Evolutionary conservation across 805 yeast species (phyloP).

Genomic region (Trichomonascus vanleenenianus): DNA sequence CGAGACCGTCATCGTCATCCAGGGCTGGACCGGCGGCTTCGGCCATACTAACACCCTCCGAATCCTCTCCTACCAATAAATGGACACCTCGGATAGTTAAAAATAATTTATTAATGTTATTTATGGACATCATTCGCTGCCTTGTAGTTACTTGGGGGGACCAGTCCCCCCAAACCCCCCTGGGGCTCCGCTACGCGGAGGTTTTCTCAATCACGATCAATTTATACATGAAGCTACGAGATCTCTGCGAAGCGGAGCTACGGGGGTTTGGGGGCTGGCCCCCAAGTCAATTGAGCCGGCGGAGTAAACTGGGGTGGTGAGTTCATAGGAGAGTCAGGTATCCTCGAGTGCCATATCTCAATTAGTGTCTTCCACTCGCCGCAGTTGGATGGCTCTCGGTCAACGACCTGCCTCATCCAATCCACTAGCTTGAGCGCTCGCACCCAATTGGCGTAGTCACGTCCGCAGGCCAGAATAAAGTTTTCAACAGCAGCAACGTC

Average conservation of each 20-base stretch:
- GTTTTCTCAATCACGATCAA: too few relatives aligned
- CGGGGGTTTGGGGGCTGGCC: too few relatives aligned
- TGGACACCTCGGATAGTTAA: neutral
- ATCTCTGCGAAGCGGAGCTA: too few relatives aligned
- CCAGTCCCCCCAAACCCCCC: too few relatives aligned
- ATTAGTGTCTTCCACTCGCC: neutral
- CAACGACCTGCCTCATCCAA: constrained; percentile 12
- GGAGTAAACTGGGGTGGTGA: too few relatives aligned
- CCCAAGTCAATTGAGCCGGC: too few relatives aligned
- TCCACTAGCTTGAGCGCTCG: constrained; percentile 17
- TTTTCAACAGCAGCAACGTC: constrained; percentile 33
- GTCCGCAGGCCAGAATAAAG: constrained; percentile 28
- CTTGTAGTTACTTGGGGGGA: too few relatives aligned
- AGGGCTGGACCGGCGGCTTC: constrained; percentile 97
- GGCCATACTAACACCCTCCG: constrained; percentile 99
- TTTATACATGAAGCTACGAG: too few relatives aligned
- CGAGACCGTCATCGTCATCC: constrained; percentile 87
- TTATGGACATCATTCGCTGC: too few relatives aligned
- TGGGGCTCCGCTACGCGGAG: too few relatives aligned
- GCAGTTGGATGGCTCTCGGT: neutral
- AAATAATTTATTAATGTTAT: too few relatives aligned
- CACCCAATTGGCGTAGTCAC: constrained; percentile 23
- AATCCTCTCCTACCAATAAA: constrained; percentile 56
- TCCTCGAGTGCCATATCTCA: neutral
- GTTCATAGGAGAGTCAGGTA: too few relatives aligned